Percentiles rank a stretch among this genome's conserved stretches.
Conservation (phyloP, 495 filamentous ascomycete genomes). For the Lichenothelia convexa region DNA sequence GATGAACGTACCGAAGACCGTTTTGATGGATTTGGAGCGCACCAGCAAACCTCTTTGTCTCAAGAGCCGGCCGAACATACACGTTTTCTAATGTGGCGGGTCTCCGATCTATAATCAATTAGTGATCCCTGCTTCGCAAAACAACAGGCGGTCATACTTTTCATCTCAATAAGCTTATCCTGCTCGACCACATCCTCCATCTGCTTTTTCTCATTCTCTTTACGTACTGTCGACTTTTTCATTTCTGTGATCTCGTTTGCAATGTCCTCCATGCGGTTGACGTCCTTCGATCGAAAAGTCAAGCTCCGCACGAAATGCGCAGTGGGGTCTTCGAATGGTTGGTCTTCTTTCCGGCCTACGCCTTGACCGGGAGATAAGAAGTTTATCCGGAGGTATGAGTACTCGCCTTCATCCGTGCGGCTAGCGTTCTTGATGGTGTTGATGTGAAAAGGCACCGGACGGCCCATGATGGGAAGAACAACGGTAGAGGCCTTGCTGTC, state of each 20-base stretch:
- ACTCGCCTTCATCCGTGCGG: constrained; percentile 54
- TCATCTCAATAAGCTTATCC: constrained; percentile 76
- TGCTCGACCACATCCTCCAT: constrained; percentile 99
- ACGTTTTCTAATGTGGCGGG: constrained; percentile 75
- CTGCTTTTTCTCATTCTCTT: constrained; percentile 97
- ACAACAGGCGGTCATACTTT: constrained; percentile 7
- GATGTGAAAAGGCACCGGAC: constrained; percentile 96
- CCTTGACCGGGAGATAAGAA: constrained; percentile 94
- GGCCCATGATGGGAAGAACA: constrained; percentile 88
- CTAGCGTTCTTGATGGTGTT: constrained; percentile 85
- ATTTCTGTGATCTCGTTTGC: constrained; percentile 81
- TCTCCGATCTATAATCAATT: too few relatives aligned
- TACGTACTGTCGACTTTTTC: constrained; percentile 73
- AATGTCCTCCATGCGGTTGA: constrained; percentile 71
- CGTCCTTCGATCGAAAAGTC: constrained; percentile 80
- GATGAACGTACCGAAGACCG: constrained; percentile 88
- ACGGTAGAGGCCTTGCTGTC: constrained; percentile 81
- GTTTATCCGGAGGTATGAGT: constrained; percentile 86
- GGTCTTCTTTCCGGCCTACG: constrained; percentile 93
- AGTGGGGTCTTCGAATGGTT: constrained; percentile 90
- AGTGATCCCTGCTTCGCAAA: constrained; percentile 3
- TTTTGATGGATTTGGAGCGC: constrained; percentile 97
- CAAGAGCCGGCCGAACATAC: constrained; percentile 82
- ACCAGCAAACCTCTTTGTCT: constrained; percentile 88
- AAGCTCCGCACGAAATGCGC: constrained; percentile 92